These are phyloP conservation scores for Umbilicus rupestris DNA, from an alignment of 164 flowering plant species.

Conservation along the genomic window DNA sequence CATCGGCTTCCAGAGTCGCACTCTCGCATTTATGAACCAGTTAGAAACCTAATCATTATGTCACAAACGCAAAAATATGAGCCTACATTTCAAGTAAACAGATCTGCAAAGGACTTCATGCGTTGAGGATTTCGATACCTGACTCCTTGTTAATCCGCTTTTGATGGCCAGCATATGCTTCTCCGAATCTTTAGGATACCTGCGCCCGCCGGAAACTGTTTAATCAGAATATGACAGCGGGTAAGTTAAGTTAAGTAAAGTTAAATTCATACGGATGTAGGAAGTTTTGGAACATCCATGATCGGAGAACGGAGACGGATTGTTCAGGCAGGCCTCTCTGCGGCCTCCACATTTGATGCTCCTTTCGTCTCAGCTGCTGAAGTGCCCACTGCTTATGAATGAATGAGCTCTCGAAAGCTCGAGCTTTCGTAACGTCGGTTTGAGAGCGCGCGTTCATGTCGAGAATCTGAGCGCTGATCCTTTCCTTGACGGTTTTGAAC, in stretches of 20 bases:
- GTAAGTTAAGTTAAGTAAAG: too few relatives aligned
- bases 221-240: neutral
- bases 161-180: slow-evolving; percentile 81
- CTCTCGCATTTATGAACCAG: slow-evolving; percentile 55
- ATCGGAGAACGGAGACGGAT: slow-evolving; percentile 81
- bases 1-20: slow-evolving; percentile 60
- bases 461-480: slow-evolving; percentile 63
- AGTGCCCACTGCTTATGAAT: slow-evolving; percentile 80
- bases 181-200: slow-evolving; percentile 97
- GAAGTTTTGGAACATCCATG: slow-evolving; percentile 98
- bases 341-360: slow-evolving; percentile 78
- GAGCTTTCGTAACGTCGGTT: too few relatives aligned
- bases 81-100: too few relatives aligned
- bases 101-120: too few relatives aligned
- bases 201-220: too few relatives aligned
- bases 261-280: slow-evolving; percentile 95
- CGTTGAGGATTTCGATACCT: too few relatives aligned
- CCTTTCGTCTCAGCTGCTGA: slow-evolving; percentile 66
- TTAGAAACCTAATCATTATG: too few relatives aligned
- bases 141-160: slow-evolving; percentile 91
- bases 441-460: slow-evolving; percentile 25
- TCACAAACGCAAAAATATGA: too few relatives aligned
- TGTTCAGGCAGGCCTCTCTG: slow-evolving; percentile 95
- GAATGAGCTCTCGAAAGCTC: slow-evolving; percentile 37
- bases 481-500: slow-evolving; percentile 55